These are phyloP conservation scores for Fistulinella prunicolor DNA, from an alignment of 768 basidiomycete genomes.

Conservation along the genomic window DNA sequence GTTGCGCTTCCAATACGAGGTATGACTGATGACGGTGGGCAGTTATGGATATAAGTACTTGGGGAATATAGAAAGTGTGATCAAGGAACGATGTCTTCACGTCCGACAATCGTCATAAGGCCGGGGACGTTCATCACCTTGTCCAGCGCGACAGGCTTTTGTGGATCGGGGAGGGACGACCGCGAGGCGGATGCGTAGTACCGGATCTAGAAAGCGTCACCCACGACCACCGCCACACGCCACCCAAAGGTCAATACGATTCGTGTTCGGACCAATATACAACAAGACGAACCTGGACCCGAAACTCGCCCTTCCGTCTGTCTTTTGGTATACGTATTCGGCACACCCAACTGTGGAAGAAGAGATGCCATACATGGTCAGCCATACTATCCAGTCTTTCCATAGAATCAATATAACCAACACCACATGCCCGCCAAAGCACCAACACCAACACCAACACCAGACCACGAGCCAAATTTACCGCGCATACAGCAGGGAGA, in stretches of 20 bases:
- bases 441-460: background rate
- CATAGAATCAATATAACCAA: too few species aligned
- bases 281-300: constrained; percentile 53
- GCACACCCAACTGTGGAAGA: constrained; percentile 55
- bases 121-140: constrained; percentile 62
- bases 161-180: constrained; percentile 51
- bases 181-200: constrained; percentile 61
- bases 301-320: constrained; percentile 48
- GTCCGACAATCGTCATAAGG: constrained; percentile 67
- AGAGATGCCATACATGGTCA: too few species aligned
- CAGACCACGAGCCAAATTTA: too few species aligned
- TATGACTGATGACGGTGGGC: background rate
- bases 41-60: background rate
- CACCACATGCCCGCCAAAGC: background rate
- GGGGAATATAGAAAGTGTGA: background rate
- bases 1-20: too few species aligned
- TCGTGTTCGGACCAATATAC: background rate
- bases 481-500: background rate
- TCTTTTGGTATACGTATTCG: constrained; percentile 55
- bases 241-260: background rate
- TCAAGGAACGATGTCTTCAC: constrained; percentile 32
- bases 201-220: constrained; percentile 43
- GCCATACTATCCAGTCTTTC: too few species aligned
- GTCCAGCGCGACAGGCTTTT: constrained; percentile 59
- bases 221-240: too few species aligned